Percentiles rank a stretch among this genome's conserved stretches.
Evolutionary conservation across 2,329 filamentous ascomycete species (phyloP).

Genomic region (Myrmaecium sp.): DNA sequence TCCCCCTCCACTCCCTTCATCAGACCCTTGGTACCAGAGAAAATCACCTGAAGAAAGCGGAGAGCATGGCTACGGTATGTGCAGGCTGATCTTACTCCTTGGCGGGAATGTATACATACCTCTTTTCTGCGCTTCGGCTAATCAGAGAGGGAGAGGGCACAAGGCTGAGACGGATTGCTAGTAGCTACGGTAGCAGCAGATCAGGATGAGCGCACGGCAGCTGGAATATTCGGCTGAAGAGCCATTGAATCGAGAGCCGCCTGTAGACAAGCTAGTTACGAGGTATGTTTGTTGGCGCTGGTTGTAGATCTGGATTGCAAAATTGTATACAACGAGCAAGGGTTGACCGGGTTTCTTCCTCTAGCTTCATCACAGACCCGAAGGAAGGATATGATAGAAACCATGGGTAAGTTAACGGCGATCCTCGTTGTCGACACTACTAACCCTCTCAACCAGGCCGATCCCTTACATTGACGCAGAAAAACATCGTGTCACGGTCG

Average conservation of each 20-base stretch:
- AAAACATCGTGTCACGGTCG: constrained; percentile 28
- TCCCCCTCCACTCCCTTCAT: no score
- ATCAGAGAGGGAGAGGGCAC: no score
- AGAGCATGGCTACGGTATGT: no score
- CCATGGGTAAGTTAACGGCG: constrained; percentile 23
- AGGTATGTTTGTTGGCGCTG: constrained; percentile 13
- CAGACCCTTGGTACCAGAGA: no score
- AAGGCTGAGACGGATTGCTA: no score
- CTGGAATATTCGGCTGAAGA: constrained; percentile 27
- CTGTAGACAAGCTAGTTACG: constrained; percentile 25
- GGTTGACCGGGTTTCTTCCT: background rate
- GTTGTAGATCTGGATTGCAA: background rate
- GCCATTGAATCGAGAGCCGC: constrained; percentile 32
- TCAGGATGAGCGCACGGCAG: no score
- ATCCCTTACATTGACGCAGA: constrained; percentile 31
- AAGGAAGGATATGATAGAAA: constrained; percentile 39
- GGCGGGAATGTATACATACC: no score
- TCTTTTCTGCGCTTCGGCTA: no score
- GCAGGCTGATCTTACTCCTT: no score
- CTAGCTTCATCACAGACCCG: constrained; percentile 31
- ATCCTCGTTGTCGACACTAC: background rate
- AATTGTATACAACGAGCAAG: constrained; percentile 1
- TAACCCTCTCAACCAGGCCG: constrained; percentile 10
- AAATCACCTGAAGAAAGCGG: no score
- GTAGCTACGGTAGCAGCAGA: no score